Conservation (phyloP, 495 filamentous ascomycete genomes). For the Neurospora sp. region DNA sequence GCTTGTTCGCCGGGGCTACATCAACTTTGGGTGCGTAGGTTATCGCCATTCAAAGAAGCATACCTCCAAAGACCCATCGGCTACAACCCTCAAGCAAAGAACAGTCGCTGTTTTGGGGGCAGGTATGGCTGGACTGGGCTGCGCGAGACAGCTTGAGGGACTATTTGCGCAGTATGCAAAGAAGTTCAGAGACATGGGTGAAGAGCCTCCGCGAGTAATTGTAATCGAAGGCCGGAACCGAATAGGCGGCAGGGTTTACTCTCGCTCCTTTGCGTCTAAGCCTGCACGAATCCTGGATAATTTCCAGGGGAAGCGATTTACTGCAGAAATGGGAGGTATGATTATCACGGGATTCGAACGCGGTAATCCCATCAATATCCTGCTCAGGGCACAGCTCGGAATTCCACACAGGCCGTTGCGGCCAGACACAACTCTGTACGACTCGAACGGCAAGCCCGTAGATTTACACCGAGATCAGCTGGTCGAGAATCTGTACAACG, state of each 20-base stretch:
- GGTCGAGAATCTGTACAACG: slow-evolving; percentile 86
- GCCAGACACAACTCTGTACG: slow-evolving; percentile 83
- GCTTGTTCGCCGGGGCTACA: slow-evolving; percentile 83
- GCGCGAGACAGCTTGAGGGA: slow-evolving; percentile 82
- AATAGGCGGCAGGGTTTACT: slow-evolving; percentile 92
- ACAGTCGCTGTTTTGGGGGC: slow-evolving; percentile 87
- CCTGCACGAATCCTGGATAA: slow-evolving; percentile 15
- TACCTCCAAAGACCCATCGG: slow-evolving; percentile 14
- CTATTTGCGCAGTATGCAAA: slow-evolving; percentile 69
- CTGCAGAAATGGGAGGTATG: slow-evolving; percentile 92
- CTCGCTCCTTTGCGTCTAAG: slow-evolving; percentile 56
- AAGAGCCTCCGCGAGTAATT: slow-evolving; percentile 62
- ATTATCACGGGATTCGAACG: slow-evolving; percentile 95
- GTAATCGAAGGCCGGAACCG: slow-evolving; percentile 80
- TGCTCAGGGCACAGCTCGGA: slow-evolving; percentile 84
- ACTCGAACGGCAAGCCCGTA: slow-evolving; percentile 73
- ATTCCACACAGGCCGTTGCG: slow-evolving; percentile 75
- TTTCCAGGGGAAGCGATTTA: slow-evolving; percentile 54
- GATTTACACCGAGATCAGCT: slow-evolving; percentile 69
- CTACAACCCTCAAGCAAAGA: slow-evolving; percentile 36
- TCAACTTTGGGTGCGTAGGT: slow-evolving; percentile 92
- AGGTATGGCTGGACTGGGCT: slow-evolving; percentile 84
- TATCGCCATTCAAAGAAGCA: slow-evolving; percentile 23
- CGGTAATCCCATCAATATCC: slow-evolving; percentile 84
- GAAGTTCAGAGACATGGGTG: slow-evolving; percentile 47